Base-by-base conservation (phyloP, 495 filamentous ascomycete species). In the Lasiosphaeria ovina region DNA sequence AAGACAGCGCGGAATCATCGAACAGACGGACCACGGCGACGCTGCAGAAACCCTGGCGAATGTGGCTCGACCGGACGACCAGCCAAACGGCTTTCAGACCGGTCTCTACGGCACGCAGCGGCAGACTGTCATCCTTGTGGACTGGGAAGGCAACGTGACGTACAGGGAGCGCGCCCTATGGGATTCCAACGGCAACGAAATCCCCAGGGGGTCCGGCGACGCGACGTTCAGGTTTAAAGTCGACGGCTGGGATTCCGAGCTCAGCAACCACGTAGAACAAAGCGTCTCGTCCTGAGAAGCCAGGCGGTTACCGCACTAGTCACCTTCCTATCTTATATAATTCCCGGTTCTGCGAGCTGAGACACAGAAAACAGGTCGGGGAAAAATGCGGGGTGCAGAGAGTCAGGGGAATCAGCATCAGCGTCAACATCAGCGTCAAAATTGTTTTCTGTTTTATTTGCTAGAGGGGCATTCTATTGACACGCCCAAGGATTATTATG, bases 31-130 rank as follows among this genome's bases (percentile, higher is more conserved):
- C 16, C 35, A 63, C 16, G 56, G 62, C 47, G 32, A 51, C 6
- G 58, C 55, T 7, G 64, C 55, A 49, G 65, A 66, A 60, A 59
- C 51, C 51, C 59, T 74, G 51, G 65, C 67, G 38, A 61, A 63
- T 17, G 70, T 62, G 53, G 68, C 72, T 33, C 35, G 54, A 38
- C 51, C 51, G 54, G 68, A 35, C 57, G 60, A 64, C 11, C 64
- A 69, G 6, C 63, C 61, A 17, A 67, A 69, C 12, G 76, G 77
- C 31, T 79, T 78, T 48, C 77, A 81, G 67, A 80, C 78, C 16
- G 86, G 87, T 10, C 72, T 84, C 12, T 98, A 98, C 74, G 94
- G 94, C n/a, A 98, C 94, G 1, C 91, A 96, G 71, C 86, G 91
- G 63, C 93, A 98, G 78, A 96, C 91, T 0, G 77, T 98, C 11